Base-by-base conservation (phyloP, 345 rosid genomes). In the Acer campestre region DNA sequence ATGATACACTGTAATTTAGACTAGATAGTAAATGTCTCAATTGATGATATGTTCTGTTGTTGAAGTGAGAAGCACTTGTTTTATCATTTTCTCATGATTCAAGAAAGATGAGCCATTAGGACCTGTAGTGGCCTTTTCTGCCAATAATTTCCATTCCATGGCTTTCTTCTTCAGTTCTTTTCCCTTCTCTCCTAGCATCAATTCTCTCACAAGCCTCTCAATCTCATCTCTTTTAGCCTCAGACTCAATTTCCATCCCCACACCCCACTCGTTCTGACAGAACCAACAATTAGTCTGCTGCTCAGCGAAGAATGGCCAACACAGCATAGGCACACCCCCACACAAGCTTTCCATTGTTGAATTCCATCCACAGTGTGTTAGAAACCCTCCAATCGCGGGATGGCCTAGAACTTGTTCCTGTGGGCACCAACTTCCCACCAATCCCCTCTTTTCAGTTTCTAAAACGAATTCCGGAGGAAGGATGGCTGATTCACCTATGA, bases 131-230 rank as follows among this genome's bases (percentile, higher is more conserved):
- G 76, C 72, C 46, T 64, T 59, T 22, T 70, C 73, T 63, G 76
- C 76, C 71, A 38, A 22, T 22, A 17, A 40, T 29, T 64, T 80
- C 82, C 75, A 75, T 10, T 64, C 74, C 77, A 42, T 27, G 1
- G 69, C 70, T 17, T 61, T 59, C 29, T 71, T 27, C 69, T 46
- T 76, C 74, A 76, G 29, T 2, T 22, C 74, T 58, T 31, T 48
- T 5, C 80, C 83, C 55, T 59, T 23, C 44, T 76, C 69, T 22
- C 73, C 73, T 7, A 67, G 31, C 80, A 75, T 80, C 62, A 80
- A 35, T 27, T 76, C 80, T 35, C 18, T 61, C 55, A 76, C 80
- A 27, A 76, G 63, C 13, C 42, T 59, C 68, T 67, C 80, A 46
- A 81, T 66, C 12, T 76, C 80, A 58, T 46, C n/a, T 20, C 80